These are phyloP conservation scores for Tricholoma flavovirens DNA, from an alignment of 768 basidiomycete species.

Conservation along the genomic window DNA sequence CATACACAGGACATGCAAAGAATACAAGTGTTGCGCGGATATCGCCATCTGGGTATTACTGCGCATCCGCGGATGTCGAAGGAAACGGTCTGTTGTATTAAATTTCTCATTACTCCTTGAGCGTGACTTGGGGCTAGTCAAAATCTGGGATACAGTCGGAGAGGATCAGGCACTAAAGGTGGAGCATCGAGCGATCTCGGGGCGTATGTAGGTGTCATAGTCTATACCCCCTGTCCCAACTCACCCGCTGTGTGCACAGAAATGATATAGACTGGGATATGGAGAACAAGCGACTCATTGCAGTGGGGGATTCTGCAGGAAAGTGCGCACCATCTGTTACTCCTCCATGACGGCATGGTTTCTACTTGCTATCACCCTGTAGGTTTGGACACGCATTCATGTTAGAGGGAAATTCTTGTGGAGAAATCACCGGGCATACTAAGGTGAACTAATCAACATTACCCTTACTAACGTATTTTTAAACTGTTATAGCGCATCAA, in stretches of 20 bases:
- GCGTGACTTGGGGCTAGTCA: slow-evolving; percentile 39
- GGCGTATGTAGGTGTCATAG: slow-evolving; percentile 52
- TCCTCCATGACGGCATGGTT: neutral
- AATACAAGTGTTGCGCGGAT: slow-evolving; percentile 85
- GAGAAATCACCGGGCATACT: slow-evolving; percentile 84
- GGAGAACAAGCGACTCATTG: slow-evolving; percentile 93
- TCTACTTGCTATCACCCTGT: neutral
- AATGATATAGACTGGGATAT: slow-evolving; percentile 97
- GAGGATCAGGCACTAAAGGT: slow-evolving; percentile 79
- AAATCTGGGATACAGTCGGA: slow-evolving; percentile 91
- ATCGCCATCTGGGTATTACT: slow-evolving; percentile 93
- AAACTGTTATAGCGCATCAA: slow-evolving; percentile 59
- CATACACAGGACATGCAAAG: slow-evolving; percentile 78
- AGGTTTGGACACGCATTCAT: slow-evolving; percentile 84
- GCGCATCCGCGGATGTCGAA: slow-evolving; percentile 79
- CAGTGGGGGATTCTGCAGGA: slow-evolving; percentile 88
- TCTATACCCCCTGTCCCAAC: neutral
- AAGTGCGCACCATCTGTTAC: slow-evolving; percentile 42
- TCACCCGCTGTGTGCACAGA: slow-evolving; percentile 30
- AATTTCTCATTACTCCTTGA: neutral
- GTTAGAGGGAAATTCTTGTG: slow-evolving; percentile 79
- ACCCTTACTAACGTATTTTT: neutral
- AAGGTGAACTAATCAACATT: slow-evolving; percentile 50
- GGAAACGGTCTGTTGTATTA: slow-evolving; percentile 59
- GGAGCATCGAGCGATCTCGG: slow-evolving; percentile 71